phyloP scores from a whole-genome alignment of 2,329 filamentous ascomycete genomes.

The Xylariaceae sp. region DNA sequence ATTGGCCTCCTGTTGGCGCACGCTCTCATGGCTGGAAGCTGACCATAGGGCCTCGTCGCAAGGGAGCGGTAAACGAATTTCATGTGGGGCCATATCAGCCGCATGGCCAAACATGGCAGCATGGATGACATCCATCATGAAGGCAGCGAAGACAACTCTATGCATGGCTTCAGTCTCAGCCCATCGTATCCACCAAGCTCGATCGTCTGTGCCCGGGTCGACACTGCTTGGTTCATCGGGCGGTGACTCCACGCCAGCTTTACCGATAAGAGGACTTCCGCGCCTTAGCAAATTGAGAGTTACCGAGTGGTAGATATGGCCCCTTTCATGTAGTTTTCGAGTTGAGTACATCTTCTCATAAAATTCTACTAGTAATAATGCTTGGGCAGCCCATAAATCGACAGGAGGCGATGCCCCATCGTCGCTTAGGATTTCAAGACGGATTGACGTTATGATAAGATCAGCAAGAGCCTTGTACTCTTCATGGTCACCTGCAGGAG shows the following conservation, averaged over 20 bases:
- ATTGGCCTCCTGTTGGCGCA: conserved; percentile 76
- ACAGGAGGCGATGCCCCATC: conserved; percentile 83
- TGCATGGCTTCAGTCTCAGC: conserved; percentile 87
- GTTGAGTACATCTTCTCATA: conserved; percentile 94
- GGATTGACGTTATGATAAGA: conserved; percentile 71
- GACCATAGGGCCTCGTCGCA: conserved; percentile 90
- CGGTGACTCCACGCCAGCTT: conserved; percentile 78
- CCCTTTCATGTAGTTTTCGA: conserved; percentile 80
- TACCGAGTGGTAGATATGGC: conserved; percentile 88
- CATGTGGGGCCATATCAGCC: conserved; percentile 88
- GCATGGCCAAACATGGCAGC: conserved; percentile 92
- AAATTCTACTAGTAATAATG: conserved; percentile 80
- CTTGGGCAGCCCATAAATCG: conserved; percentile 87
- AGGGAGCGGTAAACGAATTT: conserved; percentile 83
- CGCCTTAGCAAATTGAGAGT: conserved; percentile 84
- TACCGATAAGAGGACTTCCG: conserved; percentile 83
- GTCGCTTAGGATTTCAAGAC: conserved; percentile 84
- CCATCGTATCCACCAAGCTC: conserved; percentile 81
- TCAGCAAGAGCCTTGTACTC: conserved; percentile 57
- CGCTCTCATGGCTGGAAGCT: conserved; percentile 76
- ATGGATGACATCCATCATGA: conserved; percentile 87
- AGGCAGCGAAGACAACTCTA: conserved; percentile 85
- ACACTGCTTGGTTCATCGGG: conserved; percentile 70
- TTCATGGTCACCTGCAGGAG: conserved; percentile 56
- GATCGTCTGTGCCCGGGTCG: conserved; percentile 54